Percentiles rank a stretch among this genome's conserved stretches.
These are phyloP conservation scores for Symmetrospora coprosmae DNA, from an alignment of 768 basidiomycete genomes.

Conservation along the genomic window DNA sequence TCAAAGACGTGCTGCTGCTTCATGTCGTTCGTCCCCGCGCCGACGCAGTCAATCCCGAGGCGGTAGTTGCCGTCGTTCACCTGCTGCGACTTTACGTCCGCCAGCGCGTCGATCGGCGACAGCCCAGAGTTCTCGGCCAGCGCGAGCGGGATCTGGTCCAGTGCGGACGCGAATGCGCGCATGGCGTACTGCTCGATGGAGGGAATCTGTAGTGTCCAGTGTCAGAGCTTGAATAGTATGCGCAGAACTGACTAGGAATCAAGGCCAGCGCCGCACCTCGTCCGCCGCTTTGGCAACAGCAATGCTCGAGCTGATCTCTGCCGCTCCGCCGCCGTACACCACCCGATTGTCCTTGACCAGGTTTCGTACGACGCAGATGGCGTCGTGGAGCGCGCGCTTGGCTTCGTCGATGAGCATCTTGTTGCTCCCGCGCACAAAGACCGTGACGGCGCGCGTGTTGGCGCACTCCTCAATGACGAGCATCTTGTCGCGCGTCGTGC, in stretches of 20 bases:
- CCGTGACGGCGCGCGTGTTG: slow-evolving; percentile 86
- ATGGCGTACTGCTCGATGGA: slow-evolving; percentile 99
- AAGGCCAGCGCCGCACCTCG: slow-evolving; percentile 46
- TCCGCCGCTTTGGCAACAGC: slow-evolving; percentile 90
- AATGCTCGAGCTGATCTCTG: slow-evolving; percentile 87
- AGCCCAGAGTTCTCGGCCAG: slow-evolving; percentile 95
- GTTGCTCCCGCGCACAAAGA: slow-evolving; percentile 93
- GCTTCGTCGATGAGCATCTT: slow-evolving; percentile 99
- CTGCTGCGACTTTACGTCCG: slow-evolving; percentile 85
- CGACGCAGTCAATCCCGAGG: slow-evolving; percentile 85
- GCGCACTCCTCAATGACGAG: slow-evolving; percentile 97
- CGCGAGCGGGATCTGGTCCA: slow-evolving; percentile 89
- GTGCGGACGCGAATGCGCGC: slow-evolving; percentile 92
- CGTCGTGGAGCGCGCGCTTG: slow-evolving; percentile 93
- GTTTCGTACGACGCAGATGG: slow-evolving; percentile 91
- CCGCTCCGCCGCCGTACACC: slow-evolving; percentile 95
- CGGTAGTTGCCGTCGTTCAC: slow-evolving; percentile 67
- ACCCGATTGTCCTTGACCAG: slow-evolving; percentile 88
- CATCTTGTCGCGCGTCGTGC: slow-evolving; percentile 98
- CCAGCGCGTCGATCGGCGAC: slow-evolving; percentile 89
- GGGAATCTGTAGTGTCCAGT: slow-evolving; percentile 50
- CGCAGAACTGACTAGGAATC: neutral
- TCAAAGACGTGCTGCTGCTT: slow-evolving; percentile 93
- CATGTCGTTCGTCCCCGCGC: slow-evolving; percentile 85
- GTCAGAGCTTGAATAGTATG: neutral